Conservation (phyloP, 176 grass and related monocot species). For the Oryza meyeriana region DNA sequence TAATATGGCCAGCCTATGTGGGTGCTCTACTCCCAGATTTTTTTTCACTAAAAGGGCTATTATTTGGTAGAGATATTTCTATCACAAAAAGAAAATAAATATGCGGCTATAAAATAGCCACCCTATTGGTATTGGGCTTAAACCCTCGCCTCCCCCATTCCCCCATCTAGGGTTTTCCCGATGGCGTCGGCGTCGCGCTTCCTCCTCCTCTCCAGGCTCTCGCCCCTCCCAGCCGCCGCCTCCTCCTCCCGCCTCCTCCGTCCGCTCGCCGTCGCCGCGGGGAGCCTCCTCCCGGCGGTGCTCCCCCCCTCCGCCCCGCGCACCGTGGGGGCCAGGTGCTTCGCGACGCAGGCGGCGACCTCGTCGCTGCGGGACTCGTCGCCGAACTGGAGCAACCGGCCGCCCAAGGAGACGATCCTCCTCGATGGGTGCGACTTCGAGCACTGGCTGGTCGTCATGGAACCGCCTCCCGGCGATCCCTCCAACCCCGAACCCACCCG, state of each 20-base stretch:
- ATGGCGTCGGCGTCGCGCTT: slow-evolving; percentile 37
- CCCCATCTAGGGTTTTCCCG: slow-evolving; percentile 9
- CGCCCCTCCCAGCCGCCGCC: not conserved
- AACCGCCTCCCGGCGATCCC: slow-evolving; percentile 52
- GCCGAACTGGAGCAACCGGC: slow-evolving; percentile 78
- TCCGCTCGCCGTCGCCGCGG: slow-evolving; percentile 18
- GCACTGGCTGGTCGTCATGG: slow-evolving; percentile 90
- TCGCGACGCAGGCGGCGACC: slow-evolving; percentile 55
- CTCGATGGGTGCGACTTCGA: slow-evolving; percentile 88
- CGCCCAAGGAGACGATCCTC: slow-evolving; percentile 81
- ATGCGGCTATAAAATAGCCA: not conserved
- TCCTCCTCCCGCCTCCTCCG: not conserved
- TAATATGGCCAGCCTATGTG: no score
- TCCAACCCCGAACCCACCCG: slow-evolving; percentile 49
- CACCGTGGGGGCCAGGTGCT: slow-evolving; percentile 6
- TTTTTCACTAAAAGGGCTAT: not conserved
- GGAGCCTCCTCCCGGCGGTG: not conserved
- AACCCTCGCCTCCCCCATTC: not conserved
- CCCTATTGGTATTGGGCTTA: not conserved
- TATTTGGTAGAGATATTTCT: not conserved
- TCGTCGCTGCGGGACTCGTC: slow-evolving; percentile 68
- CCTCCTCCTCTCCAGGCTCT: slow-evolving; percentile 3
- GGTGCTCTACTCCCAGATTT: no score
- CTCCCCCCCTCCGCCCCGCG: not conserved
- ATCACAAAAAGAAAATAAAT: not conserved